These are phyloP conservation scores for Saccharum officinarum DNA, from an alignment of 176 grass and related monocot species.

Conservation along the genomic window DNA sequence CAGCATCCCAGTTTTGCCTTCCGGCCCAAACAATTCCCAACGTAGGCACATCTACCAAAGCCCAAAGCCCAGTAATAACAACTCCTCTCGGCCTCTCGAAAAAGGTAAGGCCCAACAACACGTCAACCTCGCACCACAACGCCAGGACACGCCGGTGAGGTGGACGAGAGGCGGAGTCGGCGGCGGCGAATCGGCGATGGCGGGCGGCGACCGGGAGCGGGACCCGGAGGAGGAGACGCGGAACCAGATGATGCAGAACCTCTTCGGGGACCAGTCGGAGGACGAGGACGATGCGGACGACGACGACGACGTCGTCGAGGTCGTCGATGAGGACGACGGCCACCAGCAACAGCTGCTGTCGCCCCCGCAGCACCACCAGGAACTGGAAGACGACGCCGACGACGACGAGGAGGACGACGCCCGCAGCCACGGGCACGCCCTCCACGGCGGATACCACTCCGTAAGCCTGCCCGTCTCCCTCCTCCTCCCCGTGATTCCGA, in stretches of 20 bases:
- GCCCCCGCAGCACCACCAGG: slow-evolving; percentile 21
- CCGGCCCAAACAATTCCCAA: background rate
- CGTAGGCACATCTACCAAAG: background rate
- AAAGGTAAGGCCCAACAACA: background rate
- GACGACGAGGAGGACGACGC: slow-evolving; percentile 37
- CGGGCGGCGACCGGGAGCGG: slow-evolving; percentile 51
- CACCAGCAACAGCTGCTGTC: slow-evolving; percentile 1
- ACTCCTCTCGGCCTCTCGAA: background rate
- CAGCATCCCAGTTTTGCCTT: background rate
- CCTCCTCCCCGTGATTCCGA: slow-evolving; percentile 16
- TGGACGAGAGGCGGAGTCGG: background rate
- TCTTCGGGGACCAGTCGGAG: slow-evolving; percentile 95
- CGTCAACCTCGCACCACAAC: background rate
- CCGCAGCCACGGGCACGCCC: slow-evolving; percentile 21
- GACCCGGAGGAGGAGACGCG: slow-evolving; percentile 72
- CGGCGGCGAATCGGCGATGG: slow-evolving; percentile 19
- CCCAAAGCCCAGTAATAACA: background rate
- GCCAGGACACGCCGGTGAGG: background rate
- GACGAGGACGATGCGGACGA: slow-evolving; percentile 73
- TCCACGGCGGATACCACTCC: slow-evolving; percentile 39
- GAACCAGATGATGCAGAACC: slow-evolving; percentile 98
- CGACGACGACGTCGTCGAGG: slow-evolving; percentile 53
- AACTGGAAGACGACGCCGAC: slow-evolving; percentile 28
- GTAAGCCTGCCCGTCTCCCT: slow-evolving; percentile 31
- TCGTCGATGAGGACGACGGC: slow-evolving; percentile 62